phyloP scores from a whole-genome alignment of 495 filamentous ascomycete species.

The Glutinoglossum americanum region DNA sequence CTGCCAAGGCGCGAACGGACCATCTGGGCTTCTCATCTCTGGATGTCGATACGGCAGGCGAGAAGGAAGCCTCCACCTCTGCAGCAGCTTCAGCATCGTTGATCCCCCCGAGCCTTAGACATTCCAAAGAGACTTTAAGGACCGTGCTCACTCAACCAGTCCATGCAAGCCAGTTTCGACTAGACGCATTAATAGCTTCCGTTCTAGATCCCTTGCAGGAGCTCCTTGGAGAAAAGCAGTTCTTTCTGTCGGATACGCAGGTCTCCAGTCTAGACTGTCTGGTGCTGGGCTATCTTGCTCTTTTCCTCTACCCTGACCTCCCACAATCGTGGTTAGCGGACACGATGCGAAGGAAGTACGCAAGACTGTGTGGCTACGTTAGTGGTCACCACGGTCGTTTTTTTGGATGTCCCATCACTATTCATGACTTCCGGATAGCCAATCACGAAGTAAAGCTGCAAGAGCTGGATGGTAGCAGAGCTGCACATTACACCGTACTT shows the following conservation, averaged over 20 bases:
- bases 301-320: slow-evolving; percentile 48
- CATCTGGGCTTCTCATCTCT: slow-evolving; percentile 50
- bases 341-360: slow-evolving; percentile 33
- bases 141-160: slow-evolving; percentile 17
- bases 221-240: slow-evolving; percentile 34
- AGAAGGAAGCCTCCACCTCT: not conserved
- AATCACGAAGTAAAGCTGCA: not conserved
- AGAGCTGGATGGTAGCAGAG: not conserved
- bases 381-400: slow-evolving; percentile 21
- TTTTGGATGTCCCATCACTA: slow-evolving; percentile 13
- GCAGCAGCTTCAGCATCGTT: slow-evolving; percentile 10
- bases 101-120: slow-evolving; percentile 21
- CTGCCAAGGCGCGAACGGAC: slow-evolving; percentile 46
- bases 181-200: slow-evolving; percentile 44
- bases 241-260: slow-evolving; percentile 26
- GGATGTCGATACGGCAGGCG: slow-evolving; percentile 26
- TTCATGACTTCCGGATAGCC: not conserved
- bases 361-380: slow-evolving; percentile 30
- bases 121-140: slow-evolving; percentile 22
- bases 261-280: slow-evolving; percentile 57
- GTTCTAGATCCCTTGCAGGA: slow-evolving; percentile 47
- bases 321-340: slow-evolving; percentile 51
- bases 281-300: slow-evolving; percentile 49
- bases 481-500: not conserved
- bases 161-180: slow-evolving; percentile 33